These are phyloP conservation scores for Lathyrus tuberosus DNA, from an alignment of 306 rosid species.

Conservation along the genomic window DNA sequence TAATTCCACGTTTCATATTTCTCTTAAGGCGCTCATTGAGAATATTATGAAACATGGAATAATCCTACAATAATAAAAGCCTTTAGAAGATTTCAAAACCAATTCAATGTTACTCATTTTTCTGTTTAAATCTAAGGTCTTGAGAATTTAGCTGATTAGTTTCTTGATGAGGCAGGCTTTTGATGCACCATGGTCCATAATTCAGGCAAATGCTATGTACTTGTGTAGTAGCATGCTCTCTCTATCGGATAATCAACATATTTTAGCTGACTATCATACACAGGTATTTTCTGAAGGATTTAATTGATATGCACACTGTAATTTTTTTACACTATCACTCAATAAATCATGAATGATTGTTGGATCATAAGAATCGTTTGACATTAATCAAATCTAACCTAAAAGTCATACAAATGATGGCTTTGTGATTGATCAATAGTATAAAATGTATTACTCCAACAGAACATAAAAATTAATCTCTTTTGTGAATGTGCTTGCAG, in stretches of 20 bases:
- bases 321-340: background rate
- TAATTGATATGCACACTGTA: background rate
- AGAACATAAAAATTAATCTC: background rate
- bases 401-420: background rate
- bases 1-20: conserved; percentile 6
- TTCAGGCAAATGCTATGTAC: conserved; percentile 96
- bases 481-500: too few species aligned
- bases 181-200: conserved; percentile 94
- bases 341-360: background rate
- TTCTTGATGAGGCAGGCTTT: conserved; percentile 76
- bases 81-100: conserved; percentile 21
- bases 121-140: conserved; percentile 29
- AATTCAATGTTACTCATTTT: conserved; percentile 19
- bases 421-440: too few species aligned
- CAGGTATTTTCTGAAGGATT: conserved; percentile 56
- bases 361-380: background rate
- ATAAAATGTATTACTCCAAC: background rate
- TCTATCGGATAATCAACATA: conserved; percentile 70
- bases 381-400: background rate
- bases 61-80: background rate
- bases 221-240: conserved; percentile 82
- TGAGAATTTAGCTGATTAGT: conserved; percentile 34
- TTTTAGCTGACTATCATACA: conserved; percentile 67
- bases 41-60: conserved; percentile 28
- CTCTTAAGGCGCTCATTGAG: background rate